These are phyloP conservation scores for Nemania sp. DNA, from an alignment of 2,329 filamentous ascomycete species.

Conservation along the genomic window DNA sequence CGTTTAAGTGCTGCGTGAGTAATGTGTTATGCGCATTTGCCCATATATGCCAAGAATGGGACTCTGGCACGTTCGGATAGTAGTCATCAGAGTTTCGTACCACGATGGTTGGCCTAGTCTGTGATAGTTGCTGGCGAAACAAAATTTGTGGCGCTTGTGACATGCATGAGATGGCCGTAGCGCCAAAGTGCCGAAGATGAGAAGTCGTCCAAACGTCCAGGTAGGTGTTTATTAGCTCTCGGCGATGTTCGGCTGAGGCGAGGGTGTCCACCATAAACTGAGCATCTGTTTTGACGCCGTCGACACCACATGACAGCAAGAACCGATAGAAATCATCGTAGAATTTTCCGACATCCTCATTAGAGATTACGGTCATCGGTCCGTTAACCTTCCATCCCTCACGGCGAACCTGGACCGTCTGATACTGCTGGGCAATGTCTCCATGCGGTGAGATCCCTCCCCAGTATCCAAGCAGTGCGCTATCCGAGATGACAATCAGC, in stretches of 20 bases:
- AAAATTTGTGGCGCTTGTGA: constrained; percentile 84
- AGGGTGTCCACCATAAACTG: constrained; percentile 88
- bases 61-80: constrained; percentile 79
- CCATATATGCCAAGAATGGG: constrained; percentile 95
- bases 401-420: constrained; percentile 66
- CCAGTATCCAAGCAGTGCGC: constrained; percentile 83
- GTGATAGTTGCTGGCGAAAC: constrained; percentile 81
- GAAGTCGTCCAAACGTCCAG: constrained; percentile 85
- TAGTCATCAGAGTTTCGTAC: constrained; percentile 91
- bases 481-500: constrained; percentile 1
- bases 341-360: constrained; percentile 73
- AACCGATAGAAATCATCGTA: constrained; percentile 94
- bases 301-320: constrained; percentile 72
- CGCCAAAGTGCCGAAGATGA: constrained; percentile 76
- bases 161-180: constrained; percentile 90
- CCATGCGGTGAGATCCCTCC: constrained; percentile 80
- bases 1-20: constrained; percentile 81
- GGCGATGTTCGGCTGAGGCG: constrained; percentile 68
- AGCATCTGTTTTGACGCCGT: constrained; percentile 90
- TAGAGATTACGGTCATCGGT: constrained; percentile 73
- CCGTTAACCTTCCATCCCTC: constrained; percentile 60
- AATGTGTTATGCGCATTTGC: constrained; percentile 89
- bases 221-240: constrained; percentile 73
- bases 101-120: constrained; percentile 72
- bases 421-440: constrained; percentile 76